Evolutionary conservation across 306 rosid species (phyloP), one percentile per base, ranked within the genome.

Genomic region (Prinsepia uniflora): DNA sequence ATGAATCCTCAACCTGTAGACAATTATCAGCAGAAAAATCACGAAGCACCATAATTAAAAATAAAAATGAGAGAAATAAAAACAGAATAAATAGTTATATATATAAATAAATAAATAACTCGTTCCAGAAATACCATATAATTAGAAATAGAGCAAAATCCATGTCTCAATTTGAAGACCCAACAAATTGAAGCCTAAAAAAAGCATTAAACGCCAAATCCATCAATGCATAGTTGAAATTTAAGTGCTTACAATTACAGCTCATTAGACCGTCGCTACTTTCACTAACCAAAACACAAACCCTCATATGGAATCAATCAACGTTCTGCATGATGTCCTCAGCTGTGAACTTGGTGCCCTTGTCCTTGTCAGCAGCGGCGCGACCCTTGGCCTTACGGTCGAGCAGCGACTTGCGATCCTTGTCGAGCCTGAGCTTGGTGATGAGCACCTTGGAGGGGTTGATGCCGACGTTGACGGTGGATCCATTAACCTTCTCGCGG

Each of bases 301-400:
- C 43, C 48, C 43, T 42, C 30, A n/a, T 53, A 73, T 50, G 14
- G 24, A 18, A 45, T 83, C 81, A 94, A 79, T 94, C 98, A 13
- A 93, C 81, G 45, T 74, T 84, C 71, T 93, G 98, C 98, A 93
- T 88, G 36, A 93, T 84, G 36, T 93, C 98, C 80, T 93, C 98
- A 0, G 98, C 85, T 0, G 98, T 89, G 71, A 93, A 93, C 87
- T 93, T 93, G 63, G 96, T 84, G 1, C 96, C 98, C 87, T 93
- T 93, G 53, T 85, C 98, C 86, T 93, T 93, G 18, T 93, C 98
- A 0, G 98, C 96, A 2, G 97, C 96, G 39, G 98, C 94, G 18
- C 94, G 96, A 1, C 97, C 98, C 86, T 85, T 90, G 0, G 97
- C 98, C 89, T 93, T 93, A 52, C 98, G 96, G 73, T 90, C 96